These are phyloP conservation scores for Phyllosticta citribraziliensis DNA, from an alignment of 2,329 filamentous ascomycete species.

Conservation along the genomic window DNA sequence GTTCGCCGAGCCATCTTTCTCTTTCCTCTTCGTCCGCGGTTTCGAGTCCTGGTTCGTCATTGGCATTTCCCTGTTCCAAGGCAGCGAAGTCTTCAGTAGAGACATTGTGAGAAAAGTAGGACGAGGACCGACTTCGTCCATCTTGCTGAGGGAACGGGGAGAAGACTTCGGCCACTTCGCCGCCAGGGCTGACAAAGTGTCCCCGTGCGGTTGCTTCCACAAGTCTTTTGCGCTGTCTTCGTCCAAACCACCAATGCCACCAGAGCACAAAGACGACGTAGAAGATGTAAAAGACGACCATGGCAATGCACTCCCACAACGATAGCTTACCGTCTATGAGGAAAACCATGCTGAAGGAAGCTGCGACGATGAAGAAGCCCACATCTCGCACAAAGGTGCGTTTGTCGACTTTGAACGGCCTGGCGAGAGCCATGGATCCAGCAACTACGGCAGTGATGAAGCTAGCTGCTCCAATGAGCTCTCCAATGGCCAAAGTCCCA, in stretches of 20 bases:
- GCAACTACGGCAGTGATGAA: slow-evolving; percentile 97
- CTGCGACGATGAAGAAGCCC: slow-evolving; percentile 79
- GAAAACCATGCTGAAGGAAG: slow-evolving; percentile 79
- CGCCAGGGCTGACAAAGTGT: slow-evolving; percentile 56
- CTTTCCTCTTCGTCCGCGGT: slow-evolving; percentile 56
- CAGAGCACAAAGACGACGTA: slow-evolving; percentile 81
- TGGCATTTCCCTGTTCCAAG: slow-evolving; percentile 49
- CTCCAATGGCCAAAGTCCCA: slow-evolving; percentile 90
- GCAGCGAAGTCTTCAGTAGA: slow-evolving; percentile 56
- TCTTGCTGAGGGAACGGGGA: slow-evolving; percentile 47
- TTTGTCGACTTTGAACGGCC: slow-evolving; percentile 83
- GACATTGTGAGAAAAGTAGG: slow-evolving; percentile 15
- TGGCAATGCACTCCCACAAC: slow-evolving; percentile 79
- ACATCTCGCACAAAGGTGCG: slow-evolving; percentile 89
- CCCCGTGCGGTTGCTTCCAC: slow-evolving; percentile 64
- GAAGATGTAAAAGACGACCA: slow-evolving; percentile 85
- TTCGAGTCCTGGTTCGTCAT: slow-evolving; percentile 50
- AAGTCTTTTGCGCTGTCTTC: slow-evolving; percentile 50
- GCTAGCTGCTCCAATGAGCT: slow-evolving; percentile 85
- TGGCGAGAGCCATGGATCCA: slow-evolving; percentile 93
- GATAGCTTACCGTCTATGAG: slow-evolving; percentile 74
- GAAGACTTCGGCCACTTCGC: slow-evolving; percentile 49
- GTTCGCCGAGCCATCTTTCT: slow-evolving; percentile 61
- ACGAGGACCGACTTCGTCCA: slow-evolving; percentile 18
- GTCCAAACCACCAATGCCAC: slow-evolving; percentile 81